Percentiles rank a stretch among this genome's conserved stretches.
Conservation (phyloP, 2,329 filamentous ascomycete genomes). For the Aplosporella prunicola region DNA sequence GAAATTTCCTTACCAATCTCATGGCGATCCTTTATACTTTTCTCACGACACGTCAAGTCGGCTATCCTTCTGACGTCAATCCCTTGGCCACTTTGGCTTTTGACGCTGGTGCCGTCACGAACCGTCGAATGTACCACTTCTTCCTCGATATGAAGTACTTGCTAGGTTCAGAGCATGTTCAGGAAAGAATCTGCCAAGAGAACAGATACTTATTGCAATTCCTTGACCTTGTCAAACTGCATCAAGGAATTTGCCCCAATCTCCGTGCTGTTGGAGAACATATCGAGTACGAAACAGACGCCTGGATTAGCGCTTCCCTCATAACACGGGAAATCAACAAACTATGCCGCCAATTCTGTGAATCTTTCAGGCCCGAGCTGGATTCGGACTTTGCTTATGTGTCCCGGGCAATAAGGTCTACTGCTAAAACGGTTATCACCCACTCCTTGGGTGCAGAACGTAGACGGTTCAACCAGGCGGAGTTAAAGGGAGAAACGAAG, state of each 20-base stretch:
- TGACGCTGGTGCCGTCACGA: conserved; percentile 89
- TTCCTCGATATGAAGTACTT: conserved; percentile 91
- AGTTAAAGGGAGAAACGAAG: conserved; percentile 75
- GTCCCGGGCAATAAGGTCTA: conserved; percentile 60
- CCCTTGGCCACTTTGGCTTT: conserved; percentile 81
- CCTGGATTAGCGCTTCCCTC: conserved; percentile 92
- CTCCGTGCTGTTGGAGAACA: conserved; percentile 86
- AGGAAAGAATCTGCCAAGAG: conserved; percentile 72
- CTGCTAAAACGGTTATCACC: conserved; percentile 75
- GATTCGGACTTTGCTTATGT: conserved; percentile 58
- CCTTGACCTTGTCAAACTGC: conserved; percentile 86
- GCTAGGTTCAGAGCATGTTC: conserved; percentile 78
- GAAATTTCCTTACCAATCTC: conserved; percentile 90
- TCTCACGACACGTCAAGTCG: conserved; percentile 88
- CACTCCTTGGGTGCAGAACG: conserved; percentile 87
- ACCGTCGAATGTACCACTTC: conserved; percentile 94
- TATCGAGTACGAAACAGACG: conserved; percentile 95
- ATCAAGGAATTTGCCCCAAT: conserved; percentile 95
- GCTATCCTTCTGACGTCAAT: conserved; percentile 82
- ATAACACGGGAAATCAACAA: conserved; percentile 93
- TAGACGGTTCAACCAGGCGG: conserved; percentile 71
- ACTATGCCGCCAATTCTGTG: conserved; percentile 77
- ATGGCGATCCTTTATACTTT: conserved; percentile 98
- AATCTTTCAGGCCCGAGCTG: conserved; percentile 66
- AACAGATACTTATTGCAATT: conserved; percentile 88